Base-by-base conservation (phyloP, 1,284 basidiomycete species). In the Trametes hirsuta region DNA sequence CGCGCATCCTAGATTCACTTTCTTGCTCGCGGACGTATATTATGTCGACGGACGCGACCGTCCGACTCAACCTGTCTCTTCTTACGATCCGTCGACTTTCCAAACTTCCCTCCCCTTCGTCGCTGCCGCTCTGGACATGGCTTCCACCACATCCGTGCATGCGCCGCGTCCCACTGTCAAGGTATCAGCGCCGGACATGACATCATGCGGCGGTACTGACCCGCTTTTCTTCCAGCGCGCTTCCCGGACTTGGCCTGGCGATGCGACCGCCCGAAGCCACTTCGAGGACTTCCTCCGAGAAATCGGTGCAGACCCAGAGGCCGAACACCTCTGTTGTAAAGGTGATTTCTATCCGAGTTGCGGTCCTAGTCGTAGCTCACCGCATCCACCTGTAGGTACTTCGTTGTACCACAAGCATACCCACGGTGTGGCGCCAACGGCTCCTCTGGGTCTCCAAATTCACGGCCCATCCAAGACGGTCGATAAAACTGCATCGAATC, bases 211-310 rank as follows among this genome's bases (percentile, higher is more conserved):
- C 30, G 4, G 46, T 40, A 11, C 40, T 41, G 14, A 55, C 61
- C 42, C 12, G 22, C 18, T 14, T 18, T 34, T 34, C 41, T 22
- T 36, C 11, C 47, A 70, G 68, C 59, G 67, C 37, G 46, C 63
- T 4, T 39, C 57, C 12, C 55, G 59, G 41, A 70, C 68, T 25
- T 66, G 66, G 66, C 67, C 66, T 14, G 56, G 61, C 30, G 57
- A 49, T 24, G n/a, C 56, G 21, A 47, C 45, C 11, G 34, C 61
- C 44, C 62, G 63, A 8, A 68, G 53, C 41, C 68, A 69, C 24
- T 71, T 71, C 50, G 69, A 70, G 45, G 70, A 71, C 48, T 71
- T 71, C 62, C 66, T 71, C 50, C 58, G 62, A 2, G 70, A 71
- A 55, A 70, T 71, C 41, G 70, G 70, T 39, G 68, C 59, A 54